These are phyloP conservation scores for Penicillium fimorum DNA, from an alignment of 495 filamentous ascomycete species.

Conservation along the genomic window DNA sequence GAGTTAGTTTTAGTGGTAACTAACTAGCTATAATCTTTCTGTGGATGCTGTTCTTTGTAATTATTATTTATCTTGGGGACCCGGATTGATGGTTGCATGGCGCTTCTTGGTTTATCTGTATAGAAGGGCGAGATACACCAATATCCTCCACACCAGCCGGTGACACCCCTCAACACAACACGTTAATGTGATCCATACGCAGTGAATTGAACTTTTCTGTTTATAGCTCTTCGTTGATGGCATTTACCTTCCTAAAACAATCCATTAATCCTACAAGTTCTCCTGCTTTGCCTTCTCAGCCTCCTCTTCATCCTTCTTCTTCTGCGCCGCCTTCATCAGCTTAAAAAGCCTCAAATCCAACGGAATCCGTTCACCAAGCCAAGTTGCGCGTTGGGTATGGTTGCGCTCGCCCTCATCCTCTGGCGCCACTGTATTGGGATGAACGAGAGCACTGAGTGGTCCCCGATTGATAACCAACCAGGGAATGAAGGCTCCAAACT, in stretches of 20 bases:
- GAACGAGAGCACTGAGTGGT: constrained; percentile 73
- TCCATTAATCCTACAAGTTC: background rate
- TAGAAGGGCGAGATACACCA: background rate
- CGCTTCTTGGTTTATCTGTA: background rate
- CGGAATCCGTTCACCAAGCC: constrained; percentile 74
- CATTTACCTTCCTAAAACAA: background rate
- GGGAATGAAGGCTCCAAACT: constrained; percentile 83
- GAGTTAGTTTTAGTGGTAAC: background rate
- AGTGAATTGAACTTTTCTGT: too few species aligned
- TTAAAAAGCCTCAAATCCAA: constrained; percentile 66
- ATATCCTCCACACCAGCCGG: background rate
- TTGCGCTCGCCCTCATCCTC: constrained; percentile 61
- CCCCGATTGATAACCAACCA: constrained; percentile 86
- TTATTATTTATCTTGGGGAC: background rate
- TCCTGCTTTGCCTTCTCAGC: constrained; percentile 12
- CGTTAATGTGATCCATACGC: too few species aligned
- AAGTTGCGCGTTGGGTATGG: constrained; percentile 78
- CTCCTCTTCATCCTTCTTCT: constrained; percentile 17
- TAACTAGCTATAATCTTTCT: too few species aligned
- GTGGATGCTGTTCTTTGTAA: background rate
- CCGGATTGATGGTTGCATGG: background rate
- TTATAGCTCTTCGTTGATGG: too few species aligned
- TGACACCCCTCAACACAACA: background rate
- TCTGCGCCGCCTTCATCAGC: constrained; percentile 33
- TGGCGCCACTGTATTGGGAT: constrained; percentile 68